Percentiles rank a stretch among this genome's conserved stretches.
Evolutionary conservation across 2,329 filamentous ascomycete species (phyloP).

Genomic region (Pseudomassariella vexata): DNA sequence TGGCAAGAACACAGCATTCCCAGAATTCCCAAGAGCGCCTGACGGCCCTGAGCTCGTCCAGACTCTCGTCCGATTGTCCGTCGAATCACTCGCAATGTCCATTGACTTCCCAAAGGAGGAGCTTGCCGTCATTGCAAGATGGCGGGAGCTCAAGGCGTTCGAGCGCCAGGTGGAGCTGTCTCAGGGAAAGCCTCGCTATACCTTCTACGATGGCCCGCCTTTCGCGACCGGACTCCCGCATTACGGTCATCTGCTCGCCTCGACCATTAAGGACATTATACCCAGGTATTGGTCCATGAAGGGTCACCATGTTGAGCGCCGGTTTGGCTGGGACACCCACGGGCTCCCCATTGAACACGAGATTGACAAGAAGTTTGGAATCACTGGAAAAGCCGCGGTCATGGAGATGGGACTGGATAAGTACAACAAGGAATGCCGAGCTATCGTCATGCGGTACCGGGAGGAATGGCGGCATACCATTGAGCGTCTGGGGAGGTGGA

Average conservation of each 20-base stretch:
- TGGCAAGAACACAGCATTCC: too few relatives aligned
- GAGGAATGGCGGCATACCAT: slow-evolving; percentile 84
- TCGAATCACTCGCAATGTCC: slow-evolving; percentile 62
- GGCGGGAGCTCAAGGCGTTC: slow-evolving; percentile 91
- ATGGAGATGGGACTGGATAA: slow-evolving; percentile 78
- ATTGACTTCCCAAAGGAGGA: slow-evolving; percentile 93
- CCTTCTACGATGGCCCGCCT: slow-evolving; percentile 87
- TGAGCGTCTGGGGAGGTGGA: slow-evolving; percentile 87
- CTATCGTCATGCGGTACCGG: slow-evolving; percentile 90
- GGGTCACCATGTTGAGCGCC: slow-evolving; percentile 82
- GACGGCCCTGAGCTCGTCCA: too few relatives aligned
- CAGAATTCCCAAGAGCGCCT: neutral
- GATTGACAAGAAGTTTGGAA: slow-evolving; percentile 92
- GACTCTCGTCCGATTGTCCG: too few relatives aligned
- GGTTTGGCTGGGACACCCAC: slow-evolving; percentile 95
- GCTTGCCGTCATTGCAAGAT: slow-evolving; percentile 75
- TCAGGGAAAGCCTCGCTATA: slow-evolving; percentile 75
- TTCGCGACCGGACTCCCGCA: slow-evolving; percentile 68
- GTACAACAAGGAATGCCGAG: slow-evolving; percentile 87
- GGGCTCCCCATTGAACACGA: slow-evolving; percentile 94
- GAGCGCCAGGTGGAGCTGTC: slow-evolving; percentile 81
- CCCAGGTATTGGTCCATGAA: slow-evolving; percentile 98
- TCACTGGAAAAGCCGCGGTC: slow-evolving; percentile 82
- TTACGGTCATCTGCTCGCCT: slow-evolving; percentile 74
- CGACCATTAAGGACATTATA: slow-evolving; percentile 96